Evolutionary conservation across 2,329 filamentous ascomycete species (phyloP).

Genomic region (Trichoderma simmonsii): DNA sequence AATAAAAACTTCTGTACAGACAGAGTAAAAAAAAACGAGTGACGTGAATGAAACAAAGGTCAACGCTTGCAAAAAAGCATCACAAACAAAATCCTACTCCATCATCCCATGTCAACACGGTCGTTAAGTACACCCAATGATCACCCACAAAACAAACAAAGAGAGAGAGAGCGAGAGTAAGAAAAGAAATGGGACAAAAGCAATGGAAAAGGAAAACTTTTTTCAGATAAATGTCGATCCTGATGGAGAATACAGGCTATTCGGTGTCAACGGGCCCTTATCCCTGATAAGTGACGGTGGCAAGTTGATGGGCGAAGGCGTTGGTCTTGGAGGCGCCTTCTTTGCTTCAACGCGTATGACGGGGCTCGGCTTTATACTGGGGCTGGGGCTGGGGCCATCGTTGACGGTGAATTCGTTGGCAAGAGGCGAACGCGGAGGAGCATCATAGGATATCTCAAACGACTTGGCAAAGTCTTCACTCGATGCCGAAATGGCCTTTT

Average conservation of each 20-base stretch:
- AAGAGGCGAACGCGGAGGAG: slow-evolving; percentile 27
- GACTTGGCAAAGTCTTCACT: slow-evolving; percentile 32
- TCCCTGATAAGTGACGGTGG: slow-evolving; percentile 24
- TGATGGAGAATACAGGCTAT: not conserved
- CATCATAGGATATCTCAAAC: slow-evolving; percentile 31
- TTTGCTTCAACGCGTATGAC: slow-evolving; percentile 30
- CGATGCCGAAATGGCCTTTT: slow-evolving; percentile 34
- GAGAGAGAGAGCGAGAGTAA: not conserved
- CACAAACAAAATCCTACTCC: slow-evolving; percentile 3
- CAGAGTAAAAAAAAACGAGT: not conserved
- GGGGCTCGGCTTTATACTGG: slow-evolving; percentile 11
- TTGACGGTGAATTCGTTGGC: slow-evolving; percentile 27
- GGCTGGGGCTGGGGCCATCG: not conserved
- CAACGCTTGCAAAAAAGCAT: slow-evolving; percentile 15
- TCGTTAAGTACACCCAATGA: slow-evolving; percentile 11
- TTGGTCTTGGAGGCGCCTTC: slow-evolving; percentile 33
- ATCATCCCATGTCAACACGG: slow-evolving; percentile 14
- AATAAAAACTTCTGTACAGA: not conserved
- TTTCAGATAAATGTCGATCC: slow-evolving; percentile 10
- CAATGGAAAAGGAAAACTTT: not conserved
- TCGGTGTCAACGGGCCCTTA: slow-evolving; percentile 2
- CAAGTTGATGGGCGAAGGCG: slow-evolving; percentile 30
- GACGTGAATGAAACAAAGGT: not conserved
- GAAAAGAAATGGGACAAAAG: not conserved
- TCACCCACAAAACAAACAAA: not conserved